phyloP scores from a whole-genome alignment of 2,329 filamentous ascomycete genomes.

The Cytospora chrysosperma region DNA sequence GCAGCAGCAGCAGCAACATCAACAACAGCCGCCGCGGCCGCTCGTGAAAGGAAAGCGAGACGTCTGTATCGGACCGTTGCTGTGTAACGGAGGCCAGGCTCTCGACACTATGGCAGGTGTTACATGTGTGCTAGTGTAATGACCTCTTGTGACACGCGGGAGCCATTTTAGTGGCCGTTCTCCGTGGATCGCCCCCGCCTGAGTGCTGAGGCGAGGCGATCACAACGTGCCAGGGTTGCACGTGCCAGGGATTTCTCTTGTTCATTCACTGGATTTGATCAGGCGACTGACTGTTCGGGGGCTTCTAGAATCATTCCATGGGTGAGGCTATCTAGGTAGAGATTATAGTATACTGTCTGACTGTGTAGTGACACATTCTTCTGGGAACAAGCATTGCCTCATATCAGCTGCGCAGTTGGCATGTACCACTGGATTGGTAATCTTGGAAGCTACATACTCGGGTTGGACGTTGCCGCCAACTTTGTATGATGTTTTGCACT shows the following conservation, averaged over 20 bases:
- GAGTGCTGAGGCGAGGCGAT: too few relatives aligned
- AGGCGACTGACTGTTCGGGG: neutral
- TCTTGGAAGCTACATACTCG: too few relatives aligned
- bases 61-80: neutral
- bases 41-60: neutral
- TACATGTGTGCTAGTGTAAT: neutral
- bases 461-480: too few relatives aligned
- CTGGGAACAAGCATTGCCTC: too few relatives aligned
- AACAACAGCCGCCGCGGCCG: too few relatives aligned
- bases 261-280: neutral
- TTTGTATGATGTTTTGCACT: too few relatives aligned
- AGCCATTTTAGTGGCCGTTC: slow-evolving; percentile 14
- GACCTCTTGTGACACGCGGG: slow-evolving; percentile 13
- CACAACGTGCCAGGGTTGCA: neutral
- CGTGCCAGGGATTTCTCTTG: neutral
- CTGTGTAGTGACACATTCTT: neutral
- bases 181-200: neutral
- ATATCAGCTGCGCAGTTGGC: too few relatives aligned
- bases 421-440: too few relatives aligned
- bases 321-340: too few relatives aligned
- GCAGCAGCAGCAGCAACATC: too few relatives aligned
- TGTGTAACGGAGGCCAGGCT: neutral
- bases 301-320: neutral
- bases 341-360: too few relatives aligned
- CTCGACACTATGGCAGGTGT: neutral